These are phyloP conservation scores for Didymella pinodella DNA, from an alignment of 2,329 filamentous ascomycete genomes.

Conservation along the genomic window DNA sequence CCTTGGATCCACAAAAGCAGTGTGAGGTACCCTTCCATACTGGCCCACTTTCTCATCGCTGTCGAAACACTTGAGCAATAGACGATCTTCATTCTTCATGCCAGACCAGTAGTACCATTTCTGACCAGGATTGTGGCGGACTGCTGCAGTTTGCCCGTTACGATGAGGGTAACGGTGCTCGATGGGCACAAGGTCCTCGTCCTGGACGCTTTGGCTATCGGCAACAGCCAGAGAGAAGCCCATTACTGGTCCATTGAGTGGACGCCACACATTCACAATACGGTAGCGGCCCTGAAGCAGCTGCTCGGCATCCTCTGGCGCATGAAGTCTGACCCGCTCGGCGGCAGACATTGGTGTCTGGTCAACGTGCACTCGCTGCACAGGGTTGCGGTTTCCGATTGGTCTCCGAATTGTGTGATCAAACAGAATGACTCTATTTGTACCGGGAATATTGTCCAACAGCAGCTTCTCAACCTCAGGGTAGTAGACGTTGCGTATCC, in stretches of 20 bases:
- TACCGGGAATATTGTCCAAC: conserved; percentile 70
- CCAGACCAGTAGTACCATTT: conserved; percentile 83
- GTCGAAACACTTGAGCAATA: conserved; percentile 82
- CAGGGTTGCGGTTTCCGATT: conserved; percentile 70
- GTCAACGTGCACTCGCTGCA: conserved; percentile 80
- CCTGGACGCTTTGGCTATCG: conserved; percentile 61
- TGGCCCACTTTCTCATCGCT: conserved; percentile 56
- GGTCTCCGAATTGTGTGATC: conserved; percentile 87
- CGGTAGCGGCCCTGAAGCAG: conserved; percentile 75
- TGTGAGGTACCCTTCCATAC: conserved; percentile 58
- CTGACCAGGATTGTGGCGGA: conserved; percentile 68
- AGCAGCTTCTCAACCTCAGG: conserved; percentile 80
- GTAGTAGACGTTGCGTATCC: conserved; percentile 79
- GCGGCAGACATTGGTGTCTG: conserved; percentile 74
- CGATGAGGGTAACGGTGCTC: conserved; percentile 77
- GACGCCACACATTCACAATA: conserved; percentile 88
- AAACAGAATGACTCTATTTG: conserved; percentile 75
- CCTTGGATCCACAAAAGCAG: conserved; percentile 73
- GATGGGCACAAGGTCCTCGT: conserved; percentile 73
- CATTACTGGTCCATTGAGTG: conserved; percentile 65
- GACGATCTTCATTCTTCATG: conserved; percentile 75
- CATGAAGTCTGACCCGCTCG: conserved; percentile 72
- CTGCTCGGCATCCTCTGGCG: conserved; percentile 70
- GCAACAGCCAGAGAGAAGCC: conserved; percentile 66
- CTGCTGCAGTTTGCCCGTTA: conserved; percentile 76